These are phyloP conservation scores for Hypoxylon sp. DNA, from an alignment of 2,329 filamentous ascomycete genomes.

Conservation along the genomic window DNA sequence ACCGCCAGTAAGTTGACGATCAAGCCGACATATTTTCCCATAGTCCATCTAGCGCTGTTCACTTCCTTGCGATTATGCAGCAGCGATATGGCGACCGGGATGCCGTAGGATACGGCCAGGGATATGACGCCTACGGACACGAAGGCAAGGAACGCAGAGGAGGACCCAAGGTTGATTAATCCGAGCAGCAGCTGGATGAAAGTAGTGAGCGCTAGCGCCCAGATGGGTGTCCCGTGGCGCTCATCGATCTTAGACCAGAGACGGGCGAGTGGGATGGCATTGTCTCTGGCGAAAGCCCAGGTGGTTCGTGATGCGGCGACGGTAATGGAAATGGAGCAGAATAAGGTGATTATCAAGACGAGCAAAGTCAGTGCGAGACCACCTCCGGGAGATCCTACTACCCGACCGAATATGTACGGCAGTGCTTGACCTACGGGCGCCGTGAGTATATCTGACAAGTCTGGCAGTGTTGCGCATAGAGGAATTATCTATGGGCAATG, in stretches of 20 bases:
- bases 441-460: constrained; percentile 60
- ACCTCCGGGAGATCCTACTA: constrained; percentile 66
- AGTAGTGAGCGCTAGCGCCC: constrained; percentile 69
- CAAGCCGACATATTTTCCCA: constrained; percentile 60
- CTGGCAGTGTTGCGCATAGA: constrained; percentile 63
- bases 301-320: constrained; percentile 77
- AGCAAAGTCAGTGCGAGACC: constrained; percentile 67
- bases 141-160: constrained; percentile 71
- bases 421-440: constrained; percentile 68
- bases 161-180: constrained; percentile 70
- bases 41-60: constrained; percentile 63
- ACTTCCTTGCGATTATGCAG: constrained; percentile 63
- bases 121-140: constrained; percentile 68
- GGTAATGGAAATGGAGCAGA: constrained; percentile 75
- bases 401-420: constrained; percentile 66
- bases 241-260: constrained; percentile 67
- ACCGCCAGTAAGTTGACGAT: constrained; percentile 63
- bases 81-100: constrained; percentile 68
- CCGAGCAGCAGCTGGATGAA: constrained; percentile 68
- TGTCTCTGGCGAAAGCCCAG: constrained; percentile 74
- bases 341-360: constrained; percentile 69
- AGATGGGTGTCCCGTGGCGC: constrained; percentile 68
- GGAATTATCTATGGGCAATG: constrained; percentile 60
- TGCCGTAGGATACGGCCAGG: constrained; percentile 68
- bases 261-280: constrained; percentile 66